Base-by-base conservation (phyloP, 2,329 filamentous ascomycete genomes). In the Akanthomyces muscarius region DNA sequence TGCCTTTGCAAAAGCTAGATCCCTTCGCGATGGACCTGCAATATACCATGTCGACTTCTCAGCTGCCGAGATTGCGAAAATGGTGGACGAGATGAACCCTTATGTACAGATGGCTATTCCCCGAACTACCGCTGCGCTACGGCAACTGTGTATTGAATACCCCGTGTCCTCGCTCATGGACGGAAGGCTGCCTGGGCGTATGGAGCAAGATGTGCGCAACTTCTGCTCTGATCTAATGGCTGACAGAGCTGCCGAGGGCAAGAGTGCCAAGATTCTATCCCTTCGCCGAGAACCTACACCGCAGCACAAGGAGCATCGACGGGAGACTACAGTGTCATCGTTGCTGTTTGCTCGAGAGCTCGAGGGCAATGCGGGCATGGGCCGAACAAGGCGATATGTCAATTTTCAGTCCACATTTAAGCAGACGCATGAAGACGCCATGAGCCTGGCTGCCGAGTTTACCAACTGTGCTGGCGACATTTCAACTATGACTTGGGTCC, bases 391-490 rank as follows among this genome's bases (percentile, higher is more conserved):
- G 5, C 69, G 70, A 16, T 78, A 77, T 4, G 66, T 76, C 21
- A 80, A 83, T 65, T 80, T 83, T 42, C 73, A 74, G 23, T 78
- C 78, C 42, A 76, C 79, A 44, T 77, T 83, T 47, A 75, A 70
- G 25, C 78, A 74, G 44, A 71, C 74, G 28, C 72, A 74, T 6
- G 85, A 88, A 66, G 85, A 88, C 63, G 74, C 73, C 2, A 66
- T 88, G 4, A 75, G 78, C 53, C 73, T 81, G 10, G 75, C 80
- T 33, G 76, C 80, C 3, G 81, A 86, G 68, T 88, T 84, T 77
- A 84, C 81, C 2, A 82, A 84, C 66, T 86, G 84, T 59, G 85
- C 86, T 36, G 86, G 86, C 4, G 86, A 88, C 67, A 81, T 88
- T 50, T 77, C 80, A 25, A 83, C 85, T 2, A 77, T 86, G 55